Conservation (phyloP, 208 protist species). For the Acanthamoeba divionensis region DNA sequence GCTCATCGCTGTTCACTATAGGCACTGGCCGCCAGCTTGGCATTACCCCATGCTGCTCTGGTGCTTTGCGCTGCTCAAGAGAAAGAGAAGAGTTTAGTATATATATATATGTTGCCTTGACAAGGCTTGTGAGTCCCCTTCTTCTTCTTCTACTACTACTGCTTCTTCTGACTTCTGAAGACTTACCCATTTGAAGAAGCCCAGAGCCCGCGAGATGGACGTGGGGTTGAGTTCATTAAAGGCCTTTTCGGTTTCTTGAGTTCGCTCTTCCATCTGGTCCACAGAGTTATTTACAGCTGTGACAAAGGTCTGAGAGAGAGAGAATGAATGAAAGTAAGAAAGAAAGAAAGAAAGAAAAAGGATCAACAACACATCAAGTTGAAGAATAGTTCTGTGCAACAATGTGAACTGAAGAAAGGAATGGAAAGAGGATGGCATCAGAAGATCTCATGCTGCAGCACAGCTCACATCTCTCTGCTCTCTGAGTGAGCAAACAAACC, state of each 20-base stretch:
- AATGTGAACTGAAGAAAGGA: no score
- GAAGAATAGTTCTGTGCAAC: no score
- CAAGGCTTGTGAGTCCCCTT: no score
- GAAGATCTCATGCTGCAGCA: no score
- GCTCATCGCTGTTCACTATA: conserved; percentile 41
- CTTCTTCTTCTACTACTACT: no score
- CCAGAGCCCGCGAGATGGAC: conserved; percentile 24
- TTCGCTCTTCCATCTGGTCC: conserved; percentile 45
- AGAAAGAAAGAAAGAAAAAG: no score
- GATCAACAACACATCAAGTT: no score
- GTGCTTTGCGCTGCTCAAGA: background rate
- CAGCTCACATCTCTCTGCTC: no score
- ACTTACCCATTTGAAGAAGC: conserved; percentile 43
- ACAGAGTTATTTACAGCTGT: conserved; percentile 46
- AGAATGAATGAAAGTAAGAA: background rate
- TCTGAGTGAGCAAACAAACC: no score
- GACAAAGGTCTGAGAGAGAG: background rate
- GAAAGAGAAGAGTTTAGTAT: background rate
- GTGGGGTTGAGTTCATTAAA: conserved; percentile 47
- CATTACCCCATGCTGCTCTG: conserved; percentile 41
- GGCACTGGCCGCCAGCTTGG: conserved; percentile 12
- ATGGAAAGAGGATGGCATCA: no score
- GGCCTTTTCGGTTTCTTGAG: conserved; percentile 4
- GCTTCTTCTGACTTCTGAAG: no score
- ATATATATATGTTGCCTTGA: background rate